phyloP scores from a whole-genome alignment of 73 alveolate genomes.

The Stentor coeruleus region DNA sequence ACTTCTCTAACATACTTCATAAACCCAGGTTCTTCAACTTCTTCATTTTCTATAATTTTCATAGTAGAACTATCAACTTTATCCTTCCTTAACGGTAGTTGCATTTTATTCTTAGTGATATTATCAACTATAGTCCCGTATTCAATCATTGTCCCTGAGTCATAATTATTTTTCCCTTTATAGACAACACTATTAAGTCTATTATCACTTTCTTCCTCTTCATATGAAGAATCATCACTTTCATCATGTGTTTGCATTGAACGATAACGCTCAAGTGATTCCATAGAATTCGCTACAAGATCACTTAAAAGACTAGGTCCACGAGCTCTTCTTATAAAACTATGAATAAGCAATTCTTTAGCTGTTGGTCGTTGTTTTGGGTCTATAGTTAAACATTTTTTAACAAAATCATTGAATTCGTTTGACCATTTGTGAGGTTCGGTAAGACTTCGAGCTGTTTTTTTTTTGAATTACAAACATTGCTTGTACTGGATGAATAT shows the following conservation, averaged over 20 bases:
- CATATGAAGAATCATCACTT: slow-evolving; percentile 22
- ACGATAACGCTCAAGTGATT: slow-evolving; percentile 65
- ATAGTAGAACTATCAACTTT: not conserved
- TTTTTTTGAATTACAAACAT: slow-evolving; percentile 80
- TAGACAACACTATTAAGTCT: slow-evolving; percentile 1
- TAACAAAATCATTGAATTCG: slow-evolving; percentile 90
- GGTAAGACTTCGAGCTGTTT: slow-evolving; percentile 84
- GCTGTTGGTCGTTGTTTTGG: slow-evolving; percentile 95
- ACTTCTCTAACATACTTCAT: slow-evolving; percentile 43
- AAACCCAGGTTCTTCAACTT: slow-evolving; percentile 27
- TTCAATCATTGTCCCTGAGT: slow-evolving; percentile 20
- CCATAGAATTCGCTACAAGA: slow-evolving; percentile 61
- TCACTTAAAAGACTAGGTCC: slow-evolving; percentile 61
- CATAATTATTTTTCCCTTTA: slow-evolving; percentile 8
- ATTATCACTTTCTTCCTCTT: slow-evolving; percentile 55
- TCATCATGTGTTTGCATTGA: slow-evolving; percentile 27
- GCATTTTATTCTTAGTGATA: not conserved
- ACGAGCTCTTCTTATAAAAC: slow-evolving; percentile 62
- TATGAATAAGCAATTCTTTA: slow-evolving; percentile 81
- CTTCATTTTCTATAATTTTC: slow-evolving; percentile 3
- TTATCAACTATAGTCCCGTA: slow-evolving; percentile 17
- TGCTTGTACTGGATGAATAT: slow-evolving; percentile 82
- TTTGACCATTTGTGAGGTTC: slow-evolving; percentile 84
- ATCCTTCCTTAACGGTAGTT: not conserved
- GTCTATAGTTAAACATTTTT: slow-evolving; percentile 82